phyloP scores from a whole-genome alignment of 352 stramenopile species.

The Pythium utonaiense region DNA sequence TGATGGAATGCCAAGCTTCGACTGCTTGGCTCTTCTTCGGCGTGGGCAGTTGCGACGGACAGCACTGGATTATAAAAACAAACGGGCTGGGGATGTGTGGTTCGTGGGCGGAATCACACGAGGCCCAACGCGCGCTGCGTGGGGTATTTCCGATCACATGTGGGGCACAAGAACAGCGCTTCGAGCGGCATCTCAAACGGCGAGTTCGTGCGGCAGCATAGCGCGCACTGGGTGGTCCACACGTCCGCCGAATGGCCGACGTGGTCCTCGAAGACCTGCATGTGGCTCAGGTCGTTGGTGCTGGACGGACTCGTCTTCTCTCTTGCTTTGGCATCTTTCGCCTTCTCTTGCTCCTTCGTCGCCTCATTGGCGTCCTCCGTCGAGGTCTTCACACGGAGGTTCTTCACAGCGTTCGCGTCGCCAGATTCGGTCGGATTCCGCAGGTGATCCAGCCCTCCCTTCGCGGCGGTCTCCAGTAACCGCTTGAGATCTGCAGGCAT shows the following conservation, averaged over 20 bases:
- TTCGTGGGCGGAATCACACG: conserved; percentile 21
- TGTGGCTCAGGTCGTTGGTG: conserved; percentile 38
- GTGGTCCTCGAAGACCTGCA: conserved; percentile 31
- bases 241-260: conserved; percentile 12
- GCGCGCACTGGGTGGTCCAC: conserved; percentile 44
- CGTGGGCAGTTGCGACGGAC: neutral
- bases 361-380: conserved; percentile 9
- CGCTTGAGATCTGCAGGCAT: conserved; percentile 12
- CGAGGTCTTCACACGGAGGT: conserved; percentile 4
- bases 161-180: conserved; percentile 59
- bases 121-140: conserved; percentile 65
- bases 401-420: neutral
- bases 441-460: neutral
- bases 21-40: neutral
- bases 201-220: conserved; percentile 49
- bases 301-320: conserved; percentile 50
- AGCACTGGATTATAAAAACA: conserved; percentile 4
- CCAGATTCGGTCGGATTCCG: neutral
- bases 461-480: conserved; percentile 12
- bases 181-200: conserved; percentile 43
- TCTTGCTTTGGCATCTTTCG: neutral
- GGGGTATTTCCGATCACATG: conserved; percentile 79
- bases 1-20: neutral
- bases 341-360: neutral
- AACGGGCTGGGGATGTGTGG: conserved; percentile 1